Base-by-base conservation (phyloP, 257 asterid species). In the Rhazya stricta region DNA sequence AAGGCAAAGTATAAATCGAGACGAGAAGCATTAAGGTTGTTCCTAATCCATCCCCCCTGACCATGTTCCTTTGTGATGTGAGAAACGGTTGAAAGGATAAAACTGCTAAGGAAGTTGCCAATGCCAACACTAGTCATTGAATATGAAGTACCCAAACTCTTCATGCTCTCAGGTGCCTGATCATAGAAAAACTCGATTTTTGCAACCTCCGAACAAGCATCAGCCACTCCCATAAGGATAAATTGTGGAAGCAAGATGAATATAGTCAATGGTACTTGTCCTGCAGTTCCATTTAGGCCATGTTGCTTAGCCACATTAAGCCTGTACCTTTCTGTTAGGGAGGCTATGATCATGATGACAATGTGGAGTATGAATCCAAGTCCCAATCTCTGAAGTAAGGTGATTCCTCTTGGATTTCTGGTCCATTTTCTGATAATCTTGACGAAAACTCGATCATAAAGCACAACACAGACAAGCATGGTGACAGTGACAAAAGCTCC, bases 381-480 rank as follows among this genome's bases (percentile, higher is more conserved):
- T 30, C 97, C 98, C 90, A 93, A 82, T 36, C 98, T 85, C 29
- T 93, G 97, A 11, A 93, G 90, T 2, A 91, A 91, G 62, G 79
- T 87, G 15, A 93, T 85, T 0, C 98, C 98, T 63, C 97, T 86
- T 0, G 97, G 98, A 29, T 93, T 91, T 11, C 84, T 88, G 0
- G 96, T 93, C 89, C 88, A 83, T 71, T 73, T 89, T 34, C 57
- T 76, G 2, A 82, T 3, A 0, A 81, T 5, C 50, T 73, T 83
- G 29, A 93, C 85, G 74, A 93, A 88, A 73, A 76, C 75, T 0
- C 89, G 82, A 42, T 93, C 97, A 67, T 91, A 90, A 10, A 93
- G 43, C 4, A 89, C 90, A 36, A 93, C 89, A 1, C 87, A 86
- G 23, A 90, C 76, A 8, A 91, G 86, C 93, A 91, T 83, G 48